Conservation (phyloP, 176 grass and related monocot species). For the Cenchrus fungigraminus region DNA sequence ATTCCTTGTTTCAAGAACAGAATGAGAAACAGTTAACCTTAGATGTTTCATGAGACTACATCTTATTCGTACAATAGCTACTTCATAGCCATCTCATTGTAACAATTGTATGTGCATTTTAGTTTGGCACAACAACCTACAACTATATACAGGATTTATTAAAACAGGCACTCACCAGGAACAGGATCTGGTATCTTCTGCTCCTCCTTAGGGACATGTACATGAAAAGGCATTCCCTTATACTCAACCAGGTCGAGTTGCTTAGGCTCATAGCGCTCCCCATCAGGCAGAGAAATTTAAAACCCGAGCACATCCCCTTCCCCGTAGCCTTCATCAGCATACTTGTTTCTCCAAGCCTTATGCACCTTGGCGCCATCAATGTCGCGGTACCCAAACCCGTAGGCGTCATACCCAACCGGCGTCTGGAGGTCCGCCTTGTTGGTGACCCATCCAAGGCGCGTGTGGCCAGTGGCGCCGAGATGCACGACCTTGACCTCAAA, state of each 20-base stretch:
- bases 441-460: conserved; percentile 86
- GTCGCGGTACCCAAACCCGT: conserved; percentile 78
- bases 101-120: background rate
- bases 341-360: conserved; percentile 78
- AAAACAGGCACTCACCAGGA: conserved; percentile 64
- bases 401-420: conserved; percentile 72
- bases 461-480: conserved; percentile 66
- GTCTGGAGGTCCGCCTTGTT: conserved; percentile 87
- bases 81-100: background rate
- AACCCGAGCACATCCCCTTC: conserved; percentile 86
- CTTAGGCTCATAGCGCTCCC: conserved; percentile 75
- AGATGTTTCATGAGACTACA: background rate
- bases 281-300: conserved; percentile 84
- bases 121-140: conserved; percentile 1
- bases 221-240: conserved; percentile 77
- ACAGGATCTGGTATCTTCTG: conserved; percentile 55
- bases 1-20: background rate
- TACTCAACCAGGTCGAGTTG: conserved; percentile 71
- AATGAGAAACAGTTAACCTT: background rate
- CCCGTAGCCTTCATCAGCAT: conserved; percentile 62
- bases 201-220: conserved; percentile 71
- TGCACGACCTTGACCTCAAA: conserved; percentile 74
- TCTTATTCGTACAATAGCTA: background rate
- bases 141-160: background rate
- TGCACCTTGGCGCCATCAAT: conserved; percentile 83